Conservation (phyloP, 495 filamentous ascomycete species). For the Polyplosphaeria fusca region DNA sequence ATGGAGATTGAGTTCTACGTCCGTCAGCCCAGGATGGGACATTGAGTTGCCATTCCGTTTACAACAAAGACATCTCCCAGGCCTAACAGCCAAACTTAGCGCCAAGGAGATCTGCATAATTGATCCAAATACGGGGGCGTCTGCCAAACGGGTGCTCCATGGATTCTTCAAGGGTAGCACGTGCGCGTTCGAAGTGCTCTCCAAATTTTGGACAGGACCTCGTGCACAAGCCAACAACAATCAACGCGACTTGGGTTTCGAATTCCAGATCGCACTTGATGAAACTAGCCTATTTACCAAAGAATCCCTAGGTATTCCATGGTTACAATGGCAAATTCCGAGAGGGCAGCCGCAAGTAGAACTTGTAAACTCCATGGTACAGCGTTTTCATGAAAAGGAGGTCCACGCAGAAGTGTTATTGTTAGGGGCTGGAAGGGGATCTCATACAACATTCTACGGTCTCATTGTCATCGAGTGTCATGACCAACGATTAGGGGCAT, state of each 20-base stretch:
- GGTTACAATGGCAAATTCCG: neutral
- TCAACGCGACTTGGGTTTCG: neutral
- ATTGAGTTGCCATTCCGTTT: neutral
- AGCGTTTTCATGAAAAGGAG: neutral
- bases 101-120: neutral
- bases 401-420: neutral
- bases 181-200: neutral
- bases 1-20: neutral
- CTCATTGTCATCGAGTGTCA: neutral
- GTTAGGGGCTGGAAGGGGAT: neutral
- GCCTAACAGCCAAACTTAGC: neutral
- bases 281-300: neutral
- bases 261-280: neutral
- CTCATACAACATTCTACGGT: neutral
- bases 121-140: neutral
- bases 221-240: neutral
- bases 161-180: neutral
- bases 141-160: neutral
- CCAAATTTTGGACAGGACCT: neutral
- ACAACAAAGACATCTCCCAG: neutral
- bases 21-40: neutral
- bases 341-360: neutral
- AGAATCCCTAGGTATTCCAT: neutral
- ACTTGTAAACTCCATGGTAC: neutral
- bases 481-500: neutral